Evolutionary conservation across 768 basidiomycete genomes (phyloP), one percentile per base, ranked within the genome.

Genomic region (Collybia mongolica): DNA sequence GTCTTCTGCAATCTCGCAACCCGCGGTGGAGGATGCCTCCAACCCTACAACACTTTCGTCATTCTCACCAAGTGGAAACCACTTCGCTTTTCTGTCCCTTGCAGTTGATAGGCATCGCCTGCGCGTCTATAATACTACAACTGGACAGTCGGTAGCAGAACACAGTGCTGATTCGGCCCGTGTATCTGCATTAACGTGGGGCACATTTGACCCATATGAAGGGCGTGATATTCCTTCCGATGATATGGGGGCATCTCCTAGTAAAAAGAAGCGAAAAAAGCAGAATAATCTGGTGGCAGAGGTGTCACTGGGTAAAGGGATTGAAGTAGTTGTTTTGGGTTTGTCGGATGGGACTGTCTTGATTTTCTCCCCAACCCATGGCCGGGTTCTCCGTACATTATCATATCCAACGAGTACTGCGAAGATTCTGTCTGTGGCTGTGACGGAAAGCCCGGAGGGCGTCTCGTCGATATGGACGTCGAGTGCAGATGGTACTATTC

Each of bases 71-170:
- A 69, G 74, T 50, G 80, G 76, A 46, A 67, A 71, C 47, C 67
- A 80, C 32, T 86, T 86, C 59, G 83, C 80, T 1, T 75, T 82
- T 46, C 65, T 85, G 23, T 83, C 83, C 8, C 74, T 87, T 19
- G 77, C 84, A 2, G 74, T 88, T 45, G 85, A 88, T 74, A 88
- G 85, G 65, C 84, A 88, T 61, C 77, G 84, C 39, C 67, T 87
- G 49, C 82, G 84, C 58, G 72, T 87, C 35, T 85, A 83, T 63
- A 76, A 84, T 61, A 78, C 81, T 7, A 55, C 71, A 6, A 72
- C 80, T n/a, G 76, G 74, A 32, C 74, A 77, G 54, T 74, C 80
- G 26, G 65, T 80, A 18, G 77, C 83, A 3, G 84, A 88, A 63
- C 69, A 83, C 65, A 72, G 74, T 15, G 60, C 85, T 17, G 79